Conservation (phyloP, 2,329 filamentous ascomycete genomes). For the Monilinia laxa region DNA sequence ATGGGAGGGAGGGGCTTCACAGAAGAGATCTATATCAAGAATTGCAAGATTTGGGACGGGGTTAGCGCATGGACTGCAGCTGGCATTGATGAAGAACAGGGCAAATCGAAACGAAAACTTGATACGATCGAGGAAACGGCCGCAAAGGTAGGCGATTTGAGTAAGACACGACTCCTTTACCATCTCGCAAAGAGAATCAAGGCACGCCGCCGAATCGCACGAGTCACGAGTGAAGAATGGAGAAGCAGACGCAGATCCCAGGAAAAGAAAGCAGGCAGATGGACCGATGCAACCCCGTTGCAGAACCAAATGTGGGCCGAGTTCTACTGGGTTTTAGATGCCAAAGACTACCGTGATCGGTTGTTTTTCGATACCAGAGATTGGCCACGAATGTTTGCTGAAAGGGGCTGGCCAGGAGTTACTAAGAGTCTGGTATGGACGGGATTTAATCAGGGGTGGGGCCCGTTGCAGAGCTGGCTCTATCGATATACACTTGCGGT, state of each 20-base stretch:
- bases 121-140: not conserved
- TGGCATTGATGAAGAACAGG: not conserved
- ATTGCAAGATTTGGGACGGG: constrained; percentile 14
- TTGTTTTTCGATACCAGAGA: constrained; percentile 12
- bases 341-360: constrained; percentile 20
- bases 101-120: constrained; percentile 15
- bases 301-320: constrained; percentile 31
- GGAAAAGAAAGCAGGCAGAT: constrained; percentile 35
- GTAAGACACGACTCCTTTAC: not conserved
- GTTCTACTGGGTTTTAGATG: constrained; percentile 34
- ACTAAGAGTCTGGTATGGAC: not conserved
- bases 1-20: constrained; percentile 25
- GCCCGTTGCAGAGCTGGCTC: constrained; percentile 19
- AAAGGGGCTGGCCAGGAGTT: not conserved
- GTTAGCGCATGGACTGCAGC: constrained; percentile 15
- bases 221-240: constrained; percentile 31
- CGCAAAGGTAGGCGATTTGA: not conserved
- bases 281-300: constrained; percentile 31
- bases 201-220: constrained; percentile 25
- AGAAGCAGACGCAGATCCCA: constrained; percentile 26
- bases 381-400: constrained; percentile 7
- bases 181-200: constrained; percentile 19
- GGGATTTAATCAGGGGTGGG: constrained; percentile 16
- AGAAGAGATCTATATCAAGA: constrained; percentile 21
- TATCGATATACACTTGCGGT: not conserved